A percentile compares a stretch with the other conserved stretches of the same genome.
These are phyloP conservation scores for Haplosporangium sp. DNA, from an alignment of 371 early-diverging fungal genomes.

Conservation along the genomic window DNA sequence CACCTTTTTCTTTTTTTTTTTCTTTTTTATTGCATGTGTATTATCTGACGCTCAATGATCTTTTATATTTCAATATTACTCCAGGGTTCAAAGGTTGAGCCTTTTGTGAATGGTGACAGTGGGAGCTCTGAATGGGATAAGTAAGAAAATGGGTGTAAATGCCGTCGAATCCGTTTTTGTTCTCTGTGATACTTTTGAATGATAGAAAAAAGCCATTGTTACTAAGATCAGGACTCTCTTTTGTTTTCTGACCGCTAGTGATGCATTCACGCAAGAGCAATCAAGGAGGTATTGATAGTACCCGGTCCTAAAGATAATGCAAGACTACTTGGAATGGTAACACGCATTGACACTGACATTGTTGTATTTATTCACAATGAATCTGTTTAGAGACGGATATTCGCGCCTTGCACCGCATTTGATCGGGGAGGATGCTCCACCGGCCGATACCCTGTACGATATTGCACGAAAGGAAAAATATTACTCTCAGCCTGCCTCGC, in stretches of 20 bases:
- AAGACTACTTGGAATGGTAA: no score
- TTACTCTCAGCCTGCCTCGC: slow-evolving; percentile 20
- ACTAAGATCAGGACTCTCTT: background rate
- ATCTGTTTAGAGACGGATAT: slow-evolving; percentile 10
- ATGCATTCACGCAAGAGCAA: slow-evolving; percentile 28
- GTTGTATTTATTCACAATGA: background rate
- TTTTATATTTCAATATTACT: no score
- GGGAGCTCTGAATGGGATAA: slow-evolving; percentile 34
- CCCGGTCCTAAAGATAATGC: background rate
- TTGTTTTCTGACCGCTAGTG: slow-evolving; percentile 6
- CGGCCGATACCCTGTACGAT: slow-evolving; percentile 40
- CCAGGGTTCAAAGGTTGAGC: slow-evolving; percentile 32
- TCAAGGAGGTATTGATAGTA: slow-evolving; percentile 5
- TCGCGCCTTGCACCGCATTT: slow-evolving; percentile 30
- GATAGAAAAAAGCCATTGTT: background rate
- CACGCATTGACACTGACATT: background rate
- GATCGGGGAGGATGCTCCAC: slow-evolving; percentile 47
- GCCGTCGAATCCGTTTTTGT: background rate
- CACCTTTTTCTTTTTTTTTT: background rate
- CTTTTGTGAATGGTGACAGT: slow-evolving; percentile 32
- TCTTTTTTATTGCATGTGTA: slow-evolving; percentile 2
- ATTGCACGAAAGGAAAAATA: slow-evolving; percentile 45
- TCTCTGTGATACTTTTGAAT: background rate
- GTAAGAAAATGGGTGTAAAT: background rate
- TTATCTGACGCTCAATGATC: no score